Conservation (phyloP, 106 monocot species). For the Iris macrosiphon region DNA sequence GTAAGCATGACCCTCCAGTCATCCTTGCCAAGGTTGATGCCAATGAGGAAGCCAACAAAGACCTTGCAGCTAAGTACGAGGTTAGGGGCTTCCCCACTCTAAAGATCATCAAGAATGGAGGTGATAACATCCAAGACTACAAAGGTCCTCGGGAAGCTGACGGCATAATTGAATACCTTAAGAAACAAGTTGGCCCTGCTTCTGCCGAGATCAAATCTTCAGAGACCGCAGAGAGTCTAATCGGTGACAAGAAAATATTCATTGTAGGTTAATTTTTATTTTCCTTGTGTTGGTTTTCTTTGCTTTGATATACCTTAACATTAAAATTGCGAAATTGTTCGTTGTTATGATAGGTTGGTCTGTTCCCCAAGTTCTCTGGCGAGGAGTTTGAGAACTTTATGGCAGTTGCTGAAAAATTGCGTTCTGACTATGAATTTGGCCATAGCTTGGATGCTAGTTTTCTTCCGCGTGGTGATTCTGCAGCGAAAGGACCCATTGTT, state of each 20-base stretch:
- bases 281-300: neutral
- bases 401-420: conserved; percentile 61
- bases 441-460: conserved; percentile 73
- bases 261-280: conserved; percentile 46
- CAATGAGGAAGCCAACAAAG: conserved; percentile 62
- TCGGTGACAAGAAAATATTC: conserved; percentile 54
- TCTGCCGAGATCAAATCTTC: conserved; percentile 69
- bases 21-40: conserved; percentile 93
- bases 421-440: conserved; percentile 75
- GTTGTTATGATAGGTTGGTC: conserved; percentile 50
- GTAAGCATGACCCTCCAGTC: conserved; percentile 69
- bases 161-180: conserved; percentile 83
- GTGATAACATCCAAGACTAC: conserved; percentile 67
- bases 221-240: conserved; percentile 41
- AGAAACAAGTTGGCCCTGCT: conserved; percentile 79
- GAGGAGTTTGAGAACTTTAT: conserved; percentile 68
- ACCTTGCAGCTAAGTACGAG: conserved; percentile 58
- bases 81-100: conserved; percentile 77
- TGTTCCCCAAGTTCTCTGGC: conserved; percentile 70
- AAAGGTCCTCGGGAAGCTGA: conserved; percentile 89
- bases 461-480: conserved; percentile 68
- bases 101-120: conserved; percentile 78
- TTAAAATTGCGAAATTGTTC: neutral
- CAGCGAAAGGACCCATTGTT: conserved; percentile 37
- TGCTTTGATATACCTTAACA: too few relatives aligned